Evolutionary conservation across 2,329 filamentous ascomycete species (phyloP).

Genomic region (Diaporthe aspalathi): DNA sequence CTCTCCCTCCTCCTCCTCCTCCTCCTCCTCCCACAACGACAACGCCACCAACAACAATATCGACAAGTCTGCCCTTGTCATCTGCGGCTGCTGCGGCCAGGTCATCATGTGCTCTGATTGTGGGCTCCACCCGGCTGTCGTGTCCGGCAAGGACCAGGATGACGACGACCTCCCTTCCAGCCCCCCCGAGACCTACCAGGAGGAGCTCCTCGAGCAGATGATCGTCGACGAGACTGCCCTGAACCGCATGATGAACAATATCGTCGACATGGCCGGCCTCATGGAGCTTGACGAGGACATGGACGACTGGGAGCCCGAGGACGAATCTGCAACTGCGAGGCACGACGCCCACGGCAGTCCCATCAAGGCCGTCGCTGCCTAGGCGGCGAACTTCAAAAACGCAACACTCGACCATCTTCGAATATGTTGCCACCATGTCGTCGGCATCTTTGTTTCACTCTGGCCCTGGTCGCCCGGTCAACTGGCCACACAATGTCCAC

Average conservation of each 20-base stretch:
- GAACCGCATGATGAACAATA: slow-evolving; percentile 43
- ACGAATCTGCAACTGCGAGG: neutral
- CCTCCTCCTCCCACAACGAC: too few relatives aligned
- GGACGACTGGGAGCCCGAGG: slow-evolving; percentile 39
- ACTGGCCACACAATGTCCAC: neutral
- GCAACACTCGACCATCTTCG: neutral
- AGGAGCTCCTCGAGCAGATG: slow-evolving; percentile 33
- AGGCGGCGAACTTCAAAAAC: neutral
- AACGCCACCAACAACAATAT: too few relatives aligned
- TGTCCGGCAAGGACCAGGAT: slow-evolving; percentile 38
- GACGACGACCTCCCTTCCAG: slow-evolving; percentile 31
- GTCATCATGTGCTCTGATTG: slow-evolving; percentile 58
- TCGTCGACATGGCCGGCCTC: slow-evolving; percentile 34
- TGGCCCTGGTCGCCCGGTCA: neutral
- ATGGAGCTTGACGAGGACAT: slow-evolving; percentile 38
- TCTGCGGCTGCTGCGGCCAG: slow-evolving; percentile 61
- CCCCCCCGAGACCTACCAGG: slow-evolving; percentile 35
- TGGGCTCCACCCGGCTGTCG: slow-evolving; percentile 42
- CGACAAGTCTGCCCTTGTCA: slow-evolving; percentile 43
- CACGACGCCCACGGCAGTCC: neutral
- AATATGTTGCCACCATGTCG: neutral
- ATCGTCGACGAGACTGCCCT: slow-evolving; percentile 43
- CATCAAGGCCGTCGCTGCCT: slow-evolving; percentile 21
- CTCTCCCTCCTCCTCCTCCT: slow-evolving; percentile 25
- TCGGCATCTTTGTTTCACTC: neutral